Evolutionary conservation across 2,329 filamentous ascomycete genomes (phyloP).

Genomic region (Colletotrichum sublineola): DNA sequence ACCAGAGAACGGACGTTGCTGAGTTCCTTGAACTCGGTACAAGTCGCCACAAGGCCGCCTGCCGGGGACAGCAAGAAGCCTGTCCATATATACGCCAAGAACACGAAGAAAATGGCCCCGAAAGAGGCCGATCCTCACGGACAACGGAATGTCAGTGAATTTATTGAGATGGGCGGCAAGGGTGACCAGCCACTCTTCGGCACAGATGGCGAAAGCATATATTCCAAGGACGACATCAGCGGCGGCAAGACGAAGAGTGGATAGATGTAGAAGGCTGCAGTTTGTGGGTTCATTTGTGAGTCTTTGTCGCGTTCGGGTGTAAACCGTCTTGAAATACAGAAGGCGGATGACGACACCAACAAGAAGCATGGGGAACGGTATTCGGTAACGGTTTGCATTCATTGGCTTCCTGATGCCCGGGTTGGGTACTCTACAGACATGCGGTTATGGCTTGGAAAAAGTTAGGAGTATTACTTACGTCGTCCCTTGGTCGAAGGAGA

Average conservation of each 20-base stretch:
- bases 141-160: slow-evolving; percentile 77
- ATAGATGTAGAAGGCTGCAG: slow-evolving; percentile 42
- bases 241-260: slow-evolving; percentile 47
- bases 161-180: slow-evolving; percentile 86
- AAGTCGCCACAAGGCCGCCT: slow-evolving; percentile 63
- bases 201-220: slow-evolving; percentile 69
- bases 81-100: slow-evolving; percentile 83
- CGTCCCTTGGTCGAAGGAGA: neutral
- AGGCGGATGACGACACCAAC: neutral
- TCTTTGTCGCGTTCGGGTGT: neutral
- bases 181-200: slow-evolving; percentile 85
- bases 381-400: slow-evolving; percentile 1
- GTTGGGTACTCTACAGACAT: slow-evolving; percentile 1
- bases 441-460: slow-evolving; percentile 12
- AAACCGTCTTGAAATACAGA: too few relatives aligned
- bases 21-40: slow-evolving; percentile 82
- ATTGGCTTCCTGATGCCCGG: slow-evolving; percentile 1
- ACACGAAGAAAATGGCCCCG: slow-evolving; percentile 57
- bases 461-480: slow-evolving; percentile 14
- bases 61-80: slow-evolving; percentile 60
- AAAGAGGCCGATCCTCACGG: slow-evolving; percentile 77
- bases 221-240: slow-evolving; percentile 57
- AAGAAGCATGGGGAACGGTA: slow-evolving; percentile 15
- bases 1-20: slow-evolving; percentile 88
- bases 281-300: slow-evolving; percentile 1